phyloP scores from a whole-genome alignment of 140 eudicot species.

The Flaveria floridana region DNA sequence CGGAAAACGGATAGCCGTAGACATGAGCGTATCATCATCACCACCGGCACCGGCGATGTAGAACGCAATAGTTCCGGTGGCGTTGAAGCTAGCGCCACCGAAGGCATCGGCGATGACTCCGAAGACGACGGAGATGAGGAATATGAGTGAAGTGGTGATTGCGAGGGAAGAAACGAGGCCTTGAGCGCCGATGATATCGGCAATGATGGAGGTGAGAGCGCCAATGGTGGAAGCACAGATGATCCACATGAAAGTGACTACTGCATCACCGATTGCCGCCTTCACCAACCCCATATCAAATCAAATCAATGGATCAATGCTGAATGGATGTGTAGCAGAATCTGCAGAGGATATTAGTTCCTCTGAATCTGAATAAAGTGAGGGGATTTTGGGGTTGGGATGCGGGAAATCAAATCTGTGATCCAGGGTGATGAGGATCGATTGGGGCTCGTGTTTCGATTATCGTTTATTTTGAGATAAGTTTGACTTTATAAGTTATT shows the following conservation, averaged over 20 bases:
- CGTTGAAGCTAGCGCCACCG: slow-evolving; percentile 86
- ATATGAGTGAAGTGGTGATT: slow-evolving; percentile 49
- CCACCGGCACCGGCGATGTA: slow-evolving; percentile 58
- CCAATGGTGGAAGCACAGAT: slow-evolving; percentile 59
- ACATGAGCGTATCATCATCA: slow-evolving; percentile 40
- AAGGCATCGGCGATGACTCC: slow-evolving; percentile 49
- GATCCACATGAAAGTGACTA: slow-evolving; percentile 61
- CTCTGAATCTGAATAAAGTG: slow-evolving; percentile 21
- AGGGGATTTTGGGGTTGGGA: slow-evolving; percentile 13
- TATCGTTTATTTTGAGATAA: slow-evolving; percentile 12
- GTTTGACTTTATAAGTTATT: not conserved
- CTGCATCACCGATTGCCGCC: slow-evolving; percentile 52
- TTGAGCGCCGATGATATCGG: slow-evolving; percentile 36
- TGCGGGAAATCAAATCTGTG: not conserved
- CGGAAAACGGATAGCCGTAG: slow-evolving; percentile 54
- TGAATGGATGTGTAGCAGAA: not conserved
- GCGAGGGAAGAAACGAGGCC: slow-evolving; percentile 31
- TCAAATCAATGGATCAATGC: too few relatives aligned
- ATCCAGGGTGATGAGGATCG: not conserved
- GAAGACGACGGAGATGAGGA: slow-evolving; percentile 44
- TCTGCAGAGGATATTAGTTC: not conserved
- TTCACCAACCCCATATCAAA: slow-evolving; percentile 54
- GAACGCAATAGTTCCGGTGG: slow-evolving; percentile 66
- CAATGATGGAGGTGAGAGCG: slow-evolving; percentile 36
- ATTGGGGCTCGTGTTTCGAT: not conserved